phyloP scores from a whole-genome alignment of 768 basidiomycete genomes.

The Suillus lakei region DNA sequence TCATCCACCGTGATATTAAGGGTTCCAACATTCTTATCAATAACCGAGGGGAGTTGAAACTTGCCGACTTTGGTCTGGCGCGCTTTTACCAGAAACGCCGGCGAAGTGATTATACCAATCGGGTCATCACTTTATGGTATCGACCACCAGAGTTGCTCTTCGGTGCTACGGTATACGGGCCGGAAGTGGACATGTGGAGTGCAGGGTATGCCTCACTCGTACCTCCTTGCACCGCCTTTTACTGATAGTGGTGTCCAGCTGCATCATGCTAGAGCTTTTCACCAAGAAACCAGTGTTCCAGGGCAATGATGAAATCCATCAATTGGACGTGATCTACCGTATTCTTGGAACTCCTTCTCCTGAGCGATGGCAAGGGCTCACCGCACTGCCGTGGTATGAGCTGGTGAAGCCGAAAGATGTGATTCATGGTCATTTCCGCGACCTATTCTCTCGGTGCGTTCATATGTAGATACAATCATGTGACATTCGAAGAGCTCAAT shows the following conservation, averaged over 20 bases:
- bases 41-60: constrained; percentile 89
- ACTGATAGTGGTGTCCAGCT: constrained; percentile 50
- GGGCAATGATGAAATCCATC: constrained; percentile 96
- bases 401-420: constrained; percentile 89
- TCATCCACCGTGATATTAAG: constrained; percentile 98
- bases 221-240: not conserved
- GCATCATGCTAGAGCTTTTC: constrained; percentile 98
- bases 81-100: constrained; percentile 93
- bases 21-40: constrained; percentile 97
- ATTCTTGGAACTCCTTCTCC: constrained; percentile 88
- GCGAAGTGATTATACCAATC: constrained; percentile 95
- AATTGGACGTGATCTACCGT: constrained; percentile 91
- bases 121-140: constrained; percentile 99
- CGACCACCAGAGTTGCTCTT: constrained; percentile 93
- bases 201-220: constrained; percentile 71
- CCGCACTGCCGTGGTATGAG: constrained; percentile 95
- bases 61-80: constrained; percentile 97
- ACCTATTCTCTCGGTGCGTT: constrained; percentile 84
- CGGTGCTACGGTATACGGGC: constrained; percentile 94
- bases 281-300: constrained; percentile 97
- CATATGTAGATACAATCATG: not conserved
- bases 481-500: constrained; percentile 4
- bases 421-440: constrained; percentile 77
- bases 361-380: constrained; percentile 82
- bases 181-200: constrained; percentile 99